Percentiles rank a stretch among this genome's conserved stretches.
Conservation (phyloP, 768 basidiomycete genomes). For the Candolleomyces efflorescens region DNA sequence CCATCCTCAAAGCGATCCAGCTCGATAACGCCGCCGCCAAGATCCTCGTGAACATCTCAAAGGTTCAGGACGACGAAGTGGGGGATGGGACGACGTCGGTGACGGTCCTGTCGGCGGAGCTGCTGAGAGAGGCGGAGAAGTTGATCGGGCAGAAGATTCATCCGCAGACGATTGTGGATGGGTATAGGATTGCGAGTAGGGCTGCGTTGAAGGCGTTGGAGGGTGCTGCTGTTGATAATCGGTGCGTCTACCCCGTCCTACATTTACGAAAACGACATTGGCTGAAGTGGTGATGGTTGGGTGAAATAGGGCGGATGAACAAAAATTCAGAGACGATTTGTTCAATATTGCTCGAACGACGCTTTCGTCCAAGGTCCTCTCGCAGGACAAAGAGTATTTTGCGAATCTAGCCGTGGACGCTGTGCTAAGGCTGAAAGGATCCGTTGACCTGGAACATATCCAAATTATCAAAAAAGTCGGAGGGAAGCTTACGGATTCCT, state of each 20-base stretch:
- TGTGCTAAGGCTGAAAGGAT: conserved; percentile 91
- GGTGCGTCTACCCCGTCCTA: conserved; percentile 47
- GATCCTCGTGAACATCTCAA: conserved; percentile 98
- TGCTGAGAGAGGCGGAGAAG: conserved; percentile 94
- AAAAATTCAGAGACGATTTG: conserved; percentile 80
- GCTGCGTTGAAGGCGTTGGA: conserved; percentile 86
- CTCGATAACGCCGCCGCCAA: conserved; percentile 99
- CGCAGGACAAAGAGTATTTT: conserved; percentile 97
- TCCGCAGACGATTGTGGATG: conserved; percentile 97
- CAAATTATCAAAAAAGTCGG: conserved; percentile 99
- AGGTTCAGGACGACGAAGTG: conserved; percentile 99
- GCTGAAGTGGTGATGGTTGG: no score
- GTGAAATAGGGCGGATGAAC: conserved; percentile 63
- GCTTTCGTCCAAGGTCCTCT: conserved; percentile 90
- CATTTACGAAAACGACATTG: no score
- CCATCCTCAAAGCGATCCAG: conserved; percentile 95
- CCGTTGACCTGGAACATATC: conserved; percentile 95
- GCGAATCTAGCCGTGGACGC: conserved; percentile 97
- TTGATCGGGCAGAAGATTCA: conserved; percentile 90
- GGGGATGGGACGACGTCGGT: conserved; percentile 94
- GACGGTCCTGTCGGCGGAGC: conserved; percentile 87
- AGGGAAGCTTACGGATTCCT: conserved; percentile 96
- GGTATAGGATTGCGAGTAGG: conserved; percentile 86
- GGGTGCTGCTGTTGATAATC: conserved; percentile 76
- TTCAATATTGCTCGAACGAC: conserved; percentile 98